A percentile compares a stretch with the other conserved stretches of the same genome.
Conservation (phyloP, 805 yeast species). For the Tetrapisispora iriomotensis region DNA sequence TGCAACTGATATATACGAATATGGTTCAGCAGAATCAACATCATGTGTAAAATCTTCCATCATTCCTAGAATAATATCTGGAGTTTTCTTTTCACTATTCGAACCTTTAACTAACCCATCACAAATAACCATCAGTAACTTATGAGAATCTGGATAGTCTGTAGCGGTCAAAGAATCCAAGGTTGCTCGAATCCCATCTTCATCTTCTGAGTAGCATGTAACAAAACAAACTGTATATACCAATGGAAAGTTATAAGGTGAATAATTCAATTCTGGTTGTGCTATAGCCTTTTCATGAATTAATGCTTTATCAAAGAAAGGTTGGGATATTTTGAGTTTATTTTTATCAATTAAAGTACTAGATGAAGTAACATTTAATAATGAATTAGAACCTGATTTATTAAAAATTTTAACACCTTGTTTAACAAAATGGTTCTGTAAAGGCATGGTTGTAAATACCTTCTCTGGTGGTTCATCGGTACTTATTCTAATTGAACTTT, state of each 20-base stretch:
- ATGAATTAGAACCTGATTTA: too few relatives aligned
- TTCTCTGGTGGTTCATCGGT: constrained; percentile 18
- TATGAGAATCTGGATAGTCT: constrained; percentile 91
- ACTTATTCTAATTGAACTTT: background rate
- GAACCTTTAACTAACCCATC: constrained; percentile 94
- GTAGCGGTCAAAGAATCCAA: constrained; percentile 88
- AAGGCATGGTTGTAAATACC: constrained; percentile 37
- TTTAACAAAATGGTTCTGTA: constrained; percentile 31
- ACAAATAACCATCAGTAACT: constrained; percentile 73
- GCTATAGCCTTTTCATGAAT: constrained; percentile 73
- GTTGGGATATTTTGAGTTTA: background rate
- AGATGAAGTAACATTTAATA: background rate
- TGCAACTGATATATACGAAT: constrained; percentile 92
- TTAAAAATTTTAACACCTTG: too few relatives aligned
- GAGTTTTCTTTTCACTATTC: constrained; percentile 79
- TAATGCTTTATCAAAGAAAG: constrained; percentile 27
- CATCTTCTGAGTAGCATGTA: constrained; percentile 93
- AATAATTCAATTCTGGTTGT: constrained; percentile 83
- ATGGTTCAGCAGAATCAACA: constrained; percentile 62
- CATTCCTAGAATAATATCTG: constrained; percentile 80
- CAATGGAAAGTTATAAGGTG: constrained; percentile 78
- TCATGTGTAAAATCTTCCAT: constrained; percentile 70
- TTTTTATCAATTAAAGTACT: background rate
- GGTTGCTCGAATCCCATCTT: constrained; percentile 74
- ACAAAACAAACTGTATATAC: constrained; percentile 66